phyloP scores from a whole-genome alignment of 1,139 yeast species.

The Pichia kudriavzevii region DNA sequence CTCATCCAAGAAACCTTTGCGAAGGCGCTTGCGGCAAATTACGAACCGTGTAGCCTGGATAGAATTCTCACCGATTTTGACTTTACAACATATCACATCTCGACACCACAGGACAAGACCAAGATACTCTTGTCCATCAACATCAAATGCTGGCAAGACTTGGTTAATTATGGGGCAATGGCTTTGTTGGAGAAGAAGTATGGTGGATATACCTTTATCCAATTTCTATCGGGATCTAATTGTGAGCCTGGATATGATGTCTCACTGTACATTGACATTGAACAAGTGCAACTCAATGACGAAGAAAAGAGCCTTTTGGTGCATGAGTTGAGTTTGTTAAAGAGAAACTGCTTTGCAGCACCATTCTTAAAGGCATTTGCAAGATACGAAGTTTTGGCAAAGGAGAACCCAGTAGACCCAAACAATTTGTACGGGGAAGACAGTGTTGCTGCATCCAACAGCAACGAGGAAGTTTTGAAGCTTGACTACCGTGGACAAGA shows the following conservation, averaged over 20 bases:
- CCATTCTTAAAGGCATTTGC: slow-evolving; percentile 84
- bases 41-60: slow-evolving; percentile 60
- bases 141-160: slow-evolving; percentile 71
- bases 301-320: slow-evolving; percentile 36
- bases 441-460: slow-evolving; percentile 36
- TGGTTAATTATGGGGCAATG: slow-evolving; percentile 58
- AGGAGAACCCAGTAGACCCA: slow-evolving; percentile 38
- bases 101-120: slow-evolving; percentile 68
- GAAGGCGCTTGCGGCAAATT: slow-evolving; percentile 32
- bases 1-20: slow-evolving; percentile 39
- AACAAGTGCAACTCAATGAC: slow-evolving; percentile 26
- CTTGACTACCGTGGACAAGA: slow-evolving; percentile 91
- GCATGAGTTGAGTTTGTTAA: slow-evolving; percentile 61
- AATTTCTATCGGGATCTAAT: slow-evolving; percentile 31
- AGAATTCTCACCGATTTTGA: slow-evolving; percentile 92
- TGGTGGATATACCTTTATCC: slow-evolving; percentile 26
- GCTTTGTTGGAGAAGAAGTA: slow-evolving; percentile 38
- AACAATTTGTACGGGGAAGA: slow-evolving; percentile 35
- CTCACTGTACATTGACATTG: slow-evolving; percentile 64
- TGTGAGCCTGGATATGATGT: slow-evolving; percentile 75
- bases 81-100: slow-evolving; percentile 86
- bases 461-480: slow-evolving; percentile 55
- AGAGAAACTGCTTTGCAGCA: slow-evolving; percentile 84
- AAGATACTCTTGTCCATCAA: slow-evolving; percentile 61
- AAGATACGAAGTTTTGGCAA: slow-evolving; percentile 65